These are phyloP conservation scores for Plantago lanceolata DNA, from an alignment of 305 asterid genomes.

Conservation along the genomic window DNA sequence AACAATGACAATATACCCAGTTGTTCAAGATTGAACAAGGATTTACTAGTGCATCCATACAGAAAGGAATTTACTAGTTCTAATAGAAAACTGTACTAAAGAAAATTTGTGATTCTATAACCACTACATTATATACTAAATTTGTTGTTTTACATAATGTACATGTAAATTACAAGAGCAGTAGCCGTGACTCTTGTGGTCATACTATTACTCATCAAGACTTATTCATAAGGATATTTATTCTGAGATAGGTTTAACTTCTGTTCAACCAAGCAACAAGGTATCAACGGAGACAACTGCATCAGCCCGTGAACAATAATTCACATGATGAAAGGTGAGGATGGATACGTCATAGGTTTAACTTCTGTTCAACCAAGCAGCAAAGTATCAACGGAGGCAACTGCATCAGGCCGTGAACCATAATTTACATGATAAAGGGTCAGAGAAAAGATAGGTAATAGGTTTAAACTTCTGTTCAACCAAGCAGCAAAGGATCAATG, in stretches of 20 bases:
- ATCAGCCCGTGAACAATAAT: slow-evolving; percentile 65
- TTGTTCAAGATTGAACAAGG: neutral
- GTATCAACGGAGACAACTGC: slow-evolving; percentile 24
- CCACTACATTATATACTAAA: neutral
- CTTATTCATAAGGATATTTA: slow-evolving; percentile 20
- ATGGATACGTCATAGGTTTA: slow-evolving; percentile 37
- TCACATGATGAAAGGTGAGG: slow-evolving; percentile 40
- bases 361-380: slow-evolving; percentile 80
- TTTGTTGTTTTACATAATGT: slow-evolving; percentile 27
- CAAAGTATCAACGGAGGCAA: slow-evolving; percentile 30
- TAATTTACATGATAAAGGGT: slow-evolving; percentile 45
- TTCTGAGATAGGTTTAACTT: slow-evolving; percentile 67
- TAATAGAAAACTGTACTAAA: neutral
- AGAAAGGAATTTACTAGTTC: neutral
- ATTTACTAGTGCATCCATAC: neutral
- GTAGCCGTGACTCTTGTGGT: slow-evolving; percentile 27
- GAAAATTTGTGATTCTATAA: neutral
- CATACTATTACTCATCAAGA: slow-evolving; percentile 23
- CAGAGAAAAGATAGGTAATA: slow-evolving; percentile 1
- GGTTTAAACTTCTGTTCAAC: slow-evolving; percentile 97
- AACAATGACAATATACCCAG: neutral
- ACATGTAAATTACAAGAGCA: slow-evolving; percentile 32
- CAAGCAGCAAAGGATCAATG: slow-evolving; percentile 38
- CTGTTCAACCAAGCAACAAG: slow-evolving; percentile 67
- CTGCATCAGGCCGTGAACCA: slow-evolving; percentile 54